Conservation (phyloP, 306 rosid genomes). For the Arachis hypogaea region DNA sequence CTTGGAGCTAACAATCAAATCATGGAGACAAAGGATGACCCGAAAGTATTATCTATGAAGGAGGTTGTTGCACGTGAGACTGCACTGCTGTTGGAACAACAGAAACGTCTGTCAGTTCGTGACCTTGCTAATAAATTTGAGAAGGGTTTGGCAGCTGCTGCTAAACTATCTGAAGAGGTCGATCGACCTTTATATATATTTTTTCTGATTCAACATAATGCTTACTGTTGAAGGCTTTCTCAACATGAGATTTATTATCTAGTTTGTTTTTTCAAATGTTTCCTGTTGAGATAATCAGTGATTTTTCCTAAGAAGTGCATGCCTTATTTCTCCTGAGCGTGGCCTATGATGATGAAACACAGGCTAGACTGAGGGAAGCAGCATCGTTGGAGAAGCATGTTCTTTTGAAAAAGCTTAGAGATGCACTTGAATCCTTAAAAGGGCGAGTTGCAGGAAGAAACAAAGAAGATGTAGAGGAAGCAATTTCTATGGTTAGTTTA, state of each 20-base stretch:
- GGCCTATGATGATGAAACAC: slow-evolving; percentile 41
- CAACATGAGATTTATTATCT: slow-evolving; percentile 6
- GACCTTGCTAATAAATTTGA: slow-evolving; percentile 90
- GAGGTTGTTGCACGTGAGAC: slow-evolving; percentile 93
- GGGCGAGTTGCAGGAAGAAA: slow-evolving; percentile 83
- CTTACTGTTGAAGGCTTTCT: slow-evolving; percentile 19
- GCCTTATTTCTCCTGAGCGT: slow-evolving; percentile 31
- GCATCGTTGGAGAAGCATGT: slow-evolving; percentile 91
- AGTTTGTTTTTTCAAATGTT: not conserved
- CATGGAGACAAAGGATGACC: slow-evolving; percentile 70
- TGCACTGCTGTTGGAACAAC: slow-evolving; percentile 88
- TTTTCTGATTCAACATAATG: not conserved
- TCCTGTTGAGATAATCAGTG: slow-evolving; percentile 1
- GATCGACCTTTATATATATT: slow-evolving; percentile 18
- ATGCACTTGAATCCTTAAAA: slow-evolving; percentile 86
- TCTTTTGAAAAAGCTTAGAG: slow-evolving; percentile 90
- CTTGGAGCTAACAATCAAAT: slow-evolving; percentile 83
- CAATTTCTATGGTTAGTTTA: slow-evolving; percentile 81
- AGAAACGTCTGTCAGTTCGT: slow-evolving; percentile 87
- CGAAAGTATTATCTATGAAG: slow-evolving; percentile 75
- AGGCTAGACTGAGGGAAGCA: slow-evolving; percentile 92
- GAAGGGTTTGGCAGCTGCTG: slow-evolving; percentile 96
- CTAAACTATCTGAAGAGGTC: slow-evolving; percentile 95
- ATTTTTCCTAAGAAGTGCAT: not conserved
- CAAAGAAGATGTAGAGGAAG: slow-evolving; percentile 84